These are phyloP conservation scores for Magnusiomyces sp. DNA, from an alignment of 1,139 yeast species.

Conservation along the genomic window DNA sequence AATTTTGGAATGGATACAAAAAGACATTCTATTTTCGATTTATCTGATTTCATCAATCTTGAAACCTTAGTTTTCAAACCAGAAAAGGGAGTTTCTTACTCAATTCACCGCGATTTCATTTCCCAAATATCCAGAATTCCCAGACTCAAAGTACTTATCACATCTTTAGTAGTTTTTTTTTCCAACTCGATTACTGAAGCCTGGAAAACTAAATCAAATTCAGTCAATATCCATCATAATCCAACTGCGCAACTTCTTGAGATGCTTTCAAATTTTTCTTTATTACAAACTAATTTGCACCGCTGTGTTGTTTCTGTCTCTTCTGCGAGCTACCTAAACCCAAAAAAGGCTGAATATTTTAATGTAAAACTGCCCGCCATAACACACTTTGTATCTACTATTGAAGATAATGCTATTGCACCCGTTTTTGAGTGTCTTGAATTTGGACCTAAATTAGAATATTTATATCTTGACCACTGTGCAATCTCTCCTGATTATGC, in stretches of 20 bases:
- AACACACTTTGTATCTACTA: no score
- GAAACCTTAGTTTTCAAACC: conserved; percentile 1
- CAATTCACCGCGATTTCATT: neutral
- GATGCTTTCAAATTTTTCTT: neutral
- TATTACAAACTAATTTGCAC: neutral
- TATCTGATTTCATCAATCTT: neutral
- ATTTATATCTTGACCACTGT: no score
- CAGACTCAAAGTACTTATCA: neutral
- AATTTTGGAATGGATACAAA: neutral
- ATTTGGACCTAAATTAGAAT: no score
- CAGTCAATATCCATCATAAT: neutral
- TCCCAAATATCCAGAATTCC: neutral
- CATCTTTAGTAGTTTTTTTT: neutral
- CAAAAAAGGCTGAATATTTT: no score
- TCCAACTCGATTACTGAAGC: neutral
- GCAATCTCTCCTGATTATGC: no score
- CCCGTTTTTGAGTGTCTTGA: no score
- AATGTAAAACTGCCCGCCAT: no score
- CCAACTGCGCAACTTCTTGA: neutral
- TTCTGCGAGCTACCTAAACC: no score
- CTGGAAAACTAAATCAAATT: neutral
- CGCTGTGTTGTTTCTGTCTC: no score
- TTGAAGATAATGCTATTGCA: no score
- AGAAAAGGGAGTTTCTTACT: neutral
- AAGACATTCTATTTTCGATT: neutral